These are phyloP conservation scores for Litsea cubeba DNA, from an alignment of 164 flowering plant genomes.

Conservation along the genomic window DNA sequence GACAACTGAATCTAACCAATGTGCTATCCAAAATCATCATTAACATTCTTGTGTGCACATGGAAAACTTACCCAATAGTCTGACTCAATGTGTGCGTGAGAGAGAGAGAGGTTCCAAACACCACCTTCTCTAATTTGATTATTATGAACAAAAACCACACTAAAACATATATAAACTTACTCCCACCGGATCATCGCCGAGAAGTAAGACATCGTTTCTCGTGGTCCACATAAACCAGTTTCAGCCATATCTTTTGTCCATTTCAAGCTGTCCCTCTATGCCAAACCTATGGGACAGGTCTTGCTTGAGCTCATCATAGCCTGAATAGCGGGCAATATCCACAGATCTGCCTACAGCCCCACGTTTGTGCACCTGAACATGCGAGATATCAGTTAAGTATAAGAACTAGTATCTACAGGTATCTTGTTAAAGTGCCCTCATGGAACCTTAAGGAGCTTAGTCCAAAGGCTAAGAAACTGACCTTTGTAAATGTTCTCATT, in stretches of 20 bases:
- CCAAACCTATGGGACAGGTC: constrained; percentile 96
- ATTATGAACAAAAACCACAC: too few relatives aligned
- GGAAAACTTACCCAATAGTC: neutral
- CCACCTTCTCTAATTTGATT: neutral
- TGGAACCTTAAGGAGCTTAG: neutral
- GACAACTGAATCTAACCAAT: neutral
- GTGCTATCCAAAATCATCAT: neutral
- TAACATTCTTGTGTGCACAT: neutral
- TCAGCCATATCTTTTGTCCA: constrained; percentile 75
- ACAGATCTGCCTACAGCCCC: constrained; percentile 97
- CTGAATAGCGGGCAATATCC: constrained; percentile 77
- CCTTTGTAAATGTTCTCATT: constrained; percentile 88
- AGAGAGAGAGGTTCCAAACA: neutral
- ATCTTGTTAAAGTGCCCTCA: neutral
- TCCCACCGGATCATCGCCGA: constrained; percentile 99
- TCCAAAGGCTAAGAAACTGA: constrained; percentile 8
- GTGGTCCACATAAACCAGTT: constrained; percentile 91
- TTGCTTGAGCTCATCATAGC: constrained; percentile 89
- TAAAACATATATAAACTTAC: constrained; percentile 43
- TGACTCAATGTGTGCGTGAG: neutral
- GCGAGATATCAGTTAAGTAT: neutral
- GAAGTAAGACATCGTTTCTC: constrained; percentile 86
- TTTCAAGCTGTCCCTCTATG: constrained; percentile 96
- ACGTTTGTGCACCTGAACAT: constrained; percentile 78
- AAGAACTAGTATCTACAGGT: neutral